Percentiles rank a stretch among this genome's conserved stretches.
Conservation (phyloP, 2,329 filamentous ascomycete species). For the Periconia sp. region DNA sequence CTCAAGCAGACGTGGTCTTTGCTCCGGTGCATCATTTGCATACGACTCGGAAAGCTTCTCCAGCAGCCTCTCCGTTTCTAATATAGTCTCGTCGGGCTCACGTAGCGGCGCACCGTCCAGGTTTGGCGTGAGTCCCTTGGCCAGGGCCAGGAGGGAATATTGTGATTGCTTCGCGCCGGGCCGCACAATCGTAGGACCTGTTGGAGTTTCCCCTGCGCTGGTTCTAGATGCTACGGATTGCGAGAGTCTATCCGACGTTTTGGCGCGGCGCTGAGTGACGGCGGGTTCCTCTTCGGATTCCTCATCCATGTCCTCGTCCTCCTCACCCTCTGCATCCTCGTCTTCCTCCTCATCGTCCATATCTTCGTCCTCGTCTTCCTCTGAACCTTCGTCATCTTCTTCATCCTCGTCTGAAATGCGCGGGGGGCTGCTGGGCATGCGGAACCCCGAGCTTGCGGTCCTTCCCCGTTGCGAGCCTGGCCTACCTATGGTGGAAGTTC, state of each 20-base stretch:
- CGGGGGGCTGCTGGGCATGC: conserved; percentile 46
- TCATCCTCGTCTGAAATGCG: conserved; percentile 38
- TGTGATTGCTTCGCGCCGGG: conserved; percentile 53
- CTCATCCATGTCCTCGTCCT: conserved; percentile 49
- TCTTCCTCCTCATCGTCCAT: conserved; percentile 28
- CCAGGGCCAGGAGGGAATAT: conserved; percentile 72
- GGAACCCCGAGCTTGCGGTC: conserved; percentile 29
- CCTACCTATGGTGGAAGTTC: conserved; percentile 34
- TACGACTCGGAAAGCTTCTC: conserved; percentile 43
- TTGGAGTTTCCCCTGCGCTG: conserved; percentile 35
- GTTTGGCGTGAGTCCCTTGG: conserved; percentile 69
- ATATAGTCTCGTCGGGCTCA: conserved; percentile 74
- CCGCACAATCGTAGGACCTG: conserved; percentile 30
- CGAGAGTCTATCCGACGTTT: conserved; percentile 28
- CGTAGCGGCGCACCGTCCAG: conserved; percentile 64
- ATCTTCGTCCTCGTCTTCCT: conserved; percentile 44
- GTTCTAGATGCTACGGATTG: conserved; percentile 45
- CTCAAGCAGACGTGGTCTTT: conserved; percentile 34
- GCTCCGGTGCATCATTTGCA: conserved; percentile 37
- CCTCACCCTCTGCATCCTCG: conserved; percentile 37
- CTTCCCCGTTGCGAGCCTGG: conserved; percentile 37
- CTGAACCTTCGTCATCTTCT: conserved; percentile 38
- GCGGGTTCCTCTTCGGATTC: conserved; percentile 45
- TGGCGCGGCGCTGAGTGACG: conserved; percentile 43
- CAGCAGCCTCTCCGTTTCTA: conserved; percentile 76